Evolutionary conservation across 2,329 filamentous ascomycete species (phyloP), one percentile per base, ranked within the genome.

Genomic region (Verticillium klebahnii): DNA sequence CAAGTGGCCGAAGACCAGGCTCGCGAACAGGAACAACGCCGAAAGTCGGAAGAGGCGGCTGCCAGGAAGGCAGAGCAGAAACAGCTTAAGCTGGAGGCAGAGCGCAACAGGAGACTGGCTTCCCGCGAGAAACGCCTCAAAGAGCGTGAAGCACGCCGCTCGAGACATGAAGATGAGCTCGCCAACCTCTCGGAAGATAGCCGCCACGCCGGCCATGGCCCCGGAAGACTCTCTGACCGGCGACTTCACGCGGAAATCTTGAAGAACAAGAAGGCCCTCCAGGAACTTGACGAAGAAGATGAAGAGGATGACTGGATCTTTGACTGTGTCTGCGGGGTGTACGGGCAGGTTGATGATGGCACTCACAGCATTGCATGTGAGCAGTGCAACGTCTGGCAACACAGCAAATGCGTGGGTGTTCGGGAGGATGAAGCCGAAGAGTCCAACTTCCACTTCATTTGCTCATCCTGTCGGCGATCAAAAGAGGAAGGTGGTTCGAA

Each of bases 281-380:
- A 90, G 67, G 85, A 89, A 60, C 82, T 97, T 29, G 85, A 83
- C 19, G 73, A 77, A 19, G 65, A 61, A 56, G 76, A 80, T 31
- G 78, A 87, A 68, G 91, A 95, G 57, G 91, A 92, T 14, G 87
- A 93, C 59, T 98, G 95, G 95, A 85, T 92, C 45, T 99, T 99
- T 69, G 95, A 99, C 72, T 99, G 95, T 72, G 84, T 91, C 31
- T 99, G 95, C 73, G 94, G 94, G 31, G 84, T 93, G 25, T 89
- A 97, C 73, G 95, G 95, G 25, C 89, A 96, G 68, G 91, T 97
- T 63, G 95, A 99, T 69, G 95, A 98, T 72, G 95, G 95, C 39
- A 89, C 92, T 8, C 93, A 97, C 72, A 97, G 93, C 72, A 88
- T 99, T 66, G 91, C 93, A 32, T 99, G 95, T 76, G 95, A 99